Evolutionary conservation across 768 basidiomycete species (phyloP).

Genomic region (Mycena chlorophos): DNA sequence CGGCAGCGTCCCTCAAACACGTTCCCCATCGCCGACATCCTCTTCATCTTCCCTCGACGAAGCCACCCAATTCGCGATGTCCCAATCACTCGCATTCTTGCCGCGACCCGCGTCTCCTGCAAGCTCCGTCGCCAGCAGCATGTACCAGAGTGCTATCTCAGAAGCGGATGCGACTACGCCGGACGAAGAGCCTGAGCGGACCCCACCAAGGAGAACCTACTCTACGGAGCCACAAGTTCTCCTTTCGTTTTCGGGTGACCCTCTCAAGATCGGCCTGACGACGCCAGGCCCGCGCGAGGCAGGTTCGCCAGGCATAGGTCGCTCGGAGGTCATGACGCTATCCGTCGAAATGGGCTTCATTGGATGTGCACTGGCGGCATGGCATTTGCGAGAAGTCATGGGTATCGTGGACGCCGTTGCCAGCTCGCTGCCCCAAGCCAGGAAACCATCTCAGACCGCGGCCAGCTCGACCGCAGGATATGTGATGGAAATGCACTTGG

Average conservation of each 20-base stretch:
- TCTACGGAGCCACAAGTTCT: constrained; percentile 39
- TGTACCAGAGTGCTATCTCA: constrained; percentile 79
- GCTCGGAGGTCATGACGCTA: constrained; percentile 39
- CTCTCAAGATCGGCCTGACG: constrained; percentile 56
- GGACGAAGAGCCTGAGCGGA: constrained; percentile 8
- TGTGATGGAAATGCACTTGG: constrained; percentile 34
- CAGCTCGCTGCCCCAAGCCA: constrained; percentile 18
- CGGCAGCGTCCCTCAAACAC: constrained; percentile 18
- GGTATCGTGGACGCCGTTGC: constrained; percentile 39
- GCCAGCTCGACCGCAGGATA: constrained; percentile 22
- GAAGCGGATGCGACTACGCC: constrained; percentile 15
- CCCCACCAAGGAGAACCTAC: too few relatives aligned
- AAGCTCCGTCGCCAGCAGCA: constrained; percentile 58
- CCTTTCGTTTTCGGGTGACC: constrained; percentile 62
- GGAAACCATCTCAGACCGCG: constrained; percentile 7
- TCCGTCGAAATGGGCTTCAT: constrained; percentile 49
- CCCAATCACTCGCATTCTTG: constrained; percentile 68
- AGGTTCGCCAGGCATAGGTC: constrained; percentile 9
- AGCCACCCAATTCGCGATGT: constrained; percentile 65
- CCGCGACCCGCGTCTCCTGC: constrained; percentile 47
- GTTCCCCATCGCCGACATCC: constrained; percentile 47
- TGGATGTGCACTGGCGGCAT: constrained; percentile 55
- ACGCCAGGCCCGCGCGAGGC: constrained; percentile 32
- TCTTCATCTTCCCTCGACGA: constrained; percentile 68
- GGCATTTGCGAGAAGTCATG: constrained; percentile 55